Evolutionary conservation across 139 green algal species (phyloP).

Genomic region (Chlorella vulgaris): DNA sequence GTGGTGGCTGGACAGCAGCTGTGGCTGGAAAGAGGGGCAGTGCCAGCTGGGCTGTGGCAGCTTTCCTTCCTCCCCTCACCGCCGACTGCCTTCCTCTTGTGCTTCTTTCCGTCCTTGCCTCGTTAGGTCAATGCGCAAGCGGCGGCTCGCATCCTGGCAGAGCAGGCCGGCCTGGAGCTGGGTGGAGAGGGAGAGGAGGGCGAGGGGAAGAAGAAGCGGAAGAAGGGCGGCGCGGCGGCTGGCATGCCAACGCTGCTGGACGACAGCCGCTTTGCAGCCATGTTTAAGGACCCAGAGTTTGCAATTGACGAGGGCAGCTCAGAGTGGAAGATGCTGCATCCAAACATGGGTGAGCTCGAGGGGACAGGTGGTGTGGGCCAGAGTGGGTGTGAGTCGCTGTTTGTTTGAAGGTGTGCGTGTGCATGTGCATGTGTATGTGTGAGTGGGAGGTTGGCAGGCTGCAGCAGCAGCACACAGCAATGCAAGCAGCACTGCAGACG

Average conservation of each 20-base stretch:
- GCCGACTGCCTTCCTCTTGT: neutral
- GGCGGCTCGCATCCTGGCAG: conserved; percentile 70
- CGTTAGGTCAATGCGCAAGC: conserved; percentile 76
- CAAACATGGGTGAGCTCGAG: conserved; percentile 69
- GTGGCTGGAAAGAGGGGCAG: neutral
- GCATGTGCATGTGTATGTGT: no score
- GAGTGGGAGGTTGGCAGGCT: no score
- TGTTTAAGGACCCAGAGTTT: conserved; percentile 90
- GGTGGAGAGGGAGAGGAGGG: conserved; percentile 28
- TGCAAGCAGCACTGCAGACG: no score
- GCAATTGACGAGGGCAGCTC: conserved; percentile 79
- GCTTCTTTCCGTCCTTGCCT: neutral
- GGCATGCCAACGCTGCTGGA: conserved; percentile 53
- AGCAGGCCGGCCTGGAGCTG: conserved; percentile 31
- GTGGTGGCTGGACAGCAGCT: neutral
- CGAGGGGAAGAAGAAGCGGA: conserved; percentile 36
- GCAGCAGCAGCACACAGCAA: no score
- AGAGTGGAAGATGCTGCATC: conserved; percentile 87
- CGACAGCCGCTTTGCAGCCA: conserved; percentile 70
- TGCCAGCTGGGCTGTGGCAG: neutral
- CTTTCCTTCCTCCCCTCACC: neutral
- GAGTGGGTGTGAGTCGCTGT: neutral
- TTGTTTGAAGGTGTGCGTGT: no score
- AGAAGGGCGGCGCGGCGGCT: neutral
- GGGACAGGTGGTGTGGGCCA: neutral